Evolutionary conservation across 768 basidiomycete species (phyloP), one percentile per base, ranked within the genome.

Genomic region (Trametes elegans): DNA sequence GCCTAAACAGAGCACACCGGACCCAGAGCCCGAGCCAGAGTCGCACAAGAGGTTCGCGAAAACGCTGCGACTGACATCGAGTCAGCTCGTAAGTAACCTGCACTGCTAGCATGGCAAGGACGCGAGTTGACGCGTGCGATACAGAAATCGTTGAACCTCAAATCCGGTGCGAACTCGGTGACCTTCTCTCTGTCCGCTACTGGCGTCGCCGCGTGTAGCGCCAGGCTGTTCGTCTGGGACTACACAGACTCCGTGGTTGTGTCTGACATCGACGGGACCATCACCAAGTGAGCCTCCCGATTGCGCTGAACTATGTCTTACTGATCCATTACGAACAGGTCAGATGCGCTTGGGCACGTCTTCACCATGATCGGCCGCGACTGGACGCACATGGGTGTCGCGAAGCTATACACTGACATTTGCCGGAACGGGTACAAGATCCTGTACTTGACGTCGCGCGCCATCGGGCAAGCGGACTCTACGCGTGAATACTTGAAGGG

Each of bases 211-310:
- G 91, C 88, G 3, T 96, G 94, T 55, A 86, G 93, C 2, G 92
- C 97, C 18, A 80, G 93, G 5, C 90, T 99, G 57, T 99, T 99
- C 62, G 78, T 98, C 21, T 98, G 94, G 95, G 91, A 98, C 53
- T 82, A 85, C n/a, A 85, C 85, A 2, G 94, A 97, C 65, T 79
- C 80, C 3, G 83, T 99, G 19, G 90, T 99, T 23, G 84, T 99
- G 35, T 97, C 94, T 36, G 97, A 99, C 66, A 98, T 99, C 57
- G 97, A 99, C 66, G 97, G 97, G 6, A 99, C 96, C 1, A 99
- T 99, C 66, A 99, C 97, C 8, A 98, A 98, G 93, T 96, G 60
- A 21, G 82, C 65, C 2, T 16, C 4, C 21, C 27, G 31, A 36
- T 16, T 42, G 7, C 18, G 40, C 18, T 32, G 14, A 13, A 35